Evolutionary conservation across 495 filamentous ascomycete species (phyloP), one percentile per base, ranked within the genome.

Genomic region (Aspergillus mulundensis): DNA sequence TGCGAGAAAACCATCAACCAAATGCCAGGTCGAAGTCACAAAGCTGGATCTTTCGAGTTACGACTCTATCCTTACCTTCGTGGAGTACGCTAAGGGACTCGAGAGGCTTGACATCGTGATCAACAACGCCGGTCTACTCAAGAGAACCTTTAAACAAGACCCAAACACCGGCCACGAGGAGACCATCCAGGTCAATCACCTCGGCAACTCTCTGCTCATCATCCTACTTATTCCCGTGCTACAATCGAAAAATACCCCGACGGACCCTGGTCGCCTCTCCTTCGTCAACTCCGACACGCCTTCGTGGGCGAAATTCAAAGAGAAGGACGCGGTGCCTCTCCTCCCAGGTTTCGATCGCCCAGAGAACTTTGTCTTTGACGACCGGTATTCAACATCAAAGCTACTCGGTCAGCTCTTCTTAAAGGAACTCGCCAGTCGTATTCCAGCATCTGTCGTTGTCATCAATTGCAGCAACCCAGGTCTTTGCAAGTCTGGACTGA

Each of bases 61-160:
- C 48, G 61, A 60, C 1, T 81, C 77, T 0, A 61, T 81, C 16
- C 62, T 71, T 24, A 62, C 61, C 0, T 82, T 82, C 53, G 72
- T 56, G 3, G 36, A 53, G 3, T 65, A 61, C 6, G 61, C 58
- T 11, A 66, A 60, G 58, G 54, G 67, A 11, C 64, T 81, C 0
- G 6, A 58, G 5, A 63, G 76, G 0, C 52, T 85, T 2, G 77
- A 85, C 54, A 70, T 79, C 8, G 75, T 67, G 14, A 69, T 84
- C 20, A 73, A 83, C 39, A 85, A 85, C 60, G 80, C 80, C 8
- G 82, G 80, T 5, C 5, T 78, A 8, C 30, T 28, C n/a, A 66
- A 66, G 16, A 16, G 66, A 3, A 60, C 56, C 7, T 78, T 73
- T 49, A 52, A 61, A 5, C 60, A 47, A 0, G 63, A 63, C 14